A percentile compares a stretch with the other conserved stretches of the same genome.
These are phyloP conservation scores for Silene uniflora DNA, from an alignment of 148 eudicot species.

Conservation along the genomic window DNA sequence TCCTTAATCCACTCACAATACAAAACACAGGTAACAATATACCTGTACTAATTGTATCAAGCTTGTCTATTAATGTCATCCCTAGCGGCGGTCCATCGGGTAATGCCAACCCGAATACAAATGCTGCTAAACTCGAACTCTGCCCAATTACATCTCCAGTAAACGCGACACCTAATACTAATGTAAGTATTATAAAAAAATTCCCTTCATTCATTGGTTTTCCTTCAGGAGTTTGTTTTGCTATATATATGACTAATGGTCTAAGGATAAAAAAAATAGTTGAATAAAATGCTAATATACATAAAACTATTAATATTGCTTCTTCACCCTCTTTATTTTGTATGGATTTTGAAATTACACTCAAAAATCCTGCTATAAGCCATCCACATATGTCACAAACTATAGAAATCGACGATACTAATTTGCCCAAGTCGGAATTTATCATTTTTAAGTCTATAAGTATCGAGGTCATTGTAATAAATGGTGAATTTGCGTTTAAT, in stretches of 20 bases:
- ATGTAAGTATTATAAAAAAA: conserved; percentile 11
- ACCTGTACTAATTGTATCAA: conserved; percentile 23
- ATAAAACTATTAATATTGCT: background rate
- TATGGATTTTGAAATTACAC: background rate
- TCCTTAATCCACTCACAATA: conserved; percentile 23
- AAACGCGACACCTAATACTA: conserved; percentile 19
- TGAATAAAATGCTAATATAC: conserved; percentile 11
- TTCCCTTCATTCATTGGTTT: conserved; percentile 25
- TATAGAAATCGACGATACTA: conserved; percentile 15
- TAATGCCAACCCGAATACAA: conserved; percentile 29
- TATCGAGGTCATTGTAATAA: conserved; percentile 1
- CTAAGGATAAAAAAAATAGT: conserved; percentile 22
- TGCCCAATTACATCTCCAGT: conserved; percentile 26
- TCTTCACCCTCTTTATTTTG: background rate
- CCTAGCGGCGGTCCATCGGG: conserved; percentile 37
- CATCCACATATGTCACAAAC: conserved; percentile 10
- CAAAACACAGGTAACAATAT: conserved; percentile 26
- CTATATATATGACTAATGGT: conserved; percentile 19
- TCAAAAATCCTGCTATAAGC: conserved; percentile 7
- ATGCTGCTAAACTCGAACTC: conserved; percentile 15
- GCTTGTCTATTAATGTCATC: conserved; percentile 16
- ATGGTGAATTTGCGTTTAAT: conserved; percentile 12
- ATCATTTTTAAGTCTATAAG: conserved; percentile 17
- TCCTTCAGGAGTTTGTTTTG: conserved; percentile 23
- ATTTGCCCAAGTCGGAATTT: conserved; percentile 18